Percentiles rank a stretch among this genome's conserved stretches.
Evolutionary conservation across 2,329 filamentous ascomycete genomes (phyloP).

Genomic region (Rhynchosporium graminicola): DNA sequence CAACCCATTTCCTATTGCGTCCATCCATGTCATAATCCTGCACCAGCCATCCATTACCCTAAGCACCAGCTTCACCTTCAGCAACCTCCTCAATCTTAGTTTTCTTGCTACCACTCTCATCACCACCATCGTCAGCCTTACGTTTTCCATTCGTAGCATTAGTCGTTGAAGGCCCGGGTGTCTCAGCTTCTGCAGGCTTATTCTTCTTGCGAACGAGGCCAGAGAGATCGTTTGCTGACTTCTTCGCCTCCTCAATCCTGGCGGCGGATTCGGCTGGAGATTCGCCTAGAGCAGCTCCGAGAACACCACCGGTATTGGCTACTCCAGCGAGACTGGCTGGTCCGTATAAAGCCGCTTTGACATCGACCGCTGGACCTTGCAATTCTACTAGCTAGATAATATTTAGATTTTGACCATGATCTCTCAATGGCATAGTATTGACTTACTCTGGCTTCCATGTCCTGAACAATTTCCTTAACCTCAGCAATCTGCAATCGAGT

Average conservation of each 20-base stretch:
- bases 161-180: slow-evolving; percentile 36
- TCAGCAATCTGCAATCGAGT: slow-evolving; percentile 65
- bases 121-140: slow-evolving; percentile 50
- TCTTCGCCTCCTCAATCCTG: slow-evolving; percentile 70
- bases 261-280: slow-evolving; percentile 61
- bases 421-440: slow-evolving; percentile 33
- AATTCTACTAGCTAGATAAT: slow-evolving; percentile 62
- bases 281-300: slow-evolving; percentile 65
- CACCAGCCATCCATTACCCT: not conserved
- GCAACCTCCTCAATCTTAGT: slow-evolving; percentile 36
- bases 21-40: slow-evolving; percentile 4
- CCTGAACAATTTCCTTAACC: slow-evolving; percentile 74
- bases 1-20: slow-evolving; percentile 13
- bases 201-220: slow-evolving; percentile 71
- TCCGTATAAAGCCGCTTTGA: slow-evolving; percentile 57
- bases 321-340: slow-evolving; percentile 41
- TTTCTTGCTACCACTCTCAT: slow-evolving; percentile 34
- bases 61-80: slow-evolving; percentile 14
- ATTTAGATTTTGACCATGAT: slow-evolving; percentile 15
- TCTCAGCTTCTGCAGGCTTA: slow-evolving; percentile 38
- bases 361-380: slow-evolving; percentile 60
- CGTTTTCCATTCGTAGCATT: slow-evolving; percentile 51
- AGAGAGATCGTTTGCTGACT: slow-evolving; percentile 68
- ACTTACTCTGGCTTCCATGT: slow-evolving; percentile 73
- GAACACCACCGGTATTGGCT: slow-evolving; percentile 56